phyloP scores from a whole-genome alignment of 2,329 filamentous ascomycete species.

The Helminthosporium solani region DNA sequence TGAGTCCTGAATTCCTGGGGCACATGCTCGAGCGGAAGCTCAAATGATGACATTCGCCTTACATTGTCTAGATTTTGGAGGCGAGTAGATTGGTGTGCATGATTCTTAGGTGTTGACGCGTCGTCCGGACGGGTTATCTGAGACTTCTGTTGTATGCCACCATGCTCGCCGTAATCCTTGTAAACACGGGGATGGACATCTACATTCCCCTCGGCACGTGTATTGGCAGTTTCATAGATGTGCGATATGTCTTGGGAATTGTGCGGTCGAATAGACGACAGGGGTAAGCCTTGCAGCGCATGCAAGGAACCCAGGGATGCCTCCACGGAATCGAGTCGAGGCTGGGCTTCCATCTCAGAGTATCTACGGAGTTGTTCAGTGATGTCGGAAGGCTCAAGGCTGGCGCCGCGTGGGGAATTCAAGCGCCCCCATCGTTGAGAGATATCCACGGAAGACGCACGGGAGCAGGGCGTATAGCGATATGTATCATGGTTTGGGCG shows the following conservation, averaged over 20 bases:
- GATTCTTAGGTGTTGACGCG: neutral
- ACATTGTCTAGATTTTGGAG: slow-evolving; percentile 10
- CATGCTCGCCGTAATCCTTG: neutral
- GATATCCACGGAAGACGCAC: slow-evolving; percentile 3
- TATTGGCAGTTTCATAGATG: neutral
- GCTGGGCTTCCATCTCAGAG: slow-evolving; percentile 2
- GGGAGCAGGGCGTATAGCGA: neutral
- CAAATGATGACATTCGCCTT: slow-evolving; percentile 38
- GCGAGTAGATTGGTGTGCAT: slow-evolving; percentile 1
- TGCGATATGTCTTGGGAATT: neutral
- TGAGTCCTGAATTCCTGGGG: slow-evolving; percentile 33
- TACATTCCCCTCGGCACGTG: neutral
- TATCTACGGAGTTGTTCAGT: slow-evolving; percentile 9
- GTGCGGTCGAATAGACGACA: neutral
- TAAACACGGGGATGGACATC: neutral
- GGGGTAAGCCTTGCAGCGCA: neutral
- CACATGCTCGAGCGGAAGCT: slow-evolving; percentile 42
- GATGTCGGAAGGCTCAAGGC: slow-evolving; percentile 1
- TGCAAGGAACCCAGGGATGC: neutral
- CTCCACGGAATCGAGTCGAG: neutral
- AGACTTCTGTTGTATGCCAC: neutral
- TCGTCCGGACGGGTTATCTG: neutral
- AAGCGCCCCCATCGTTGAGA: neutral
- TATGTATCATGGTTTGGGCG: neutral
- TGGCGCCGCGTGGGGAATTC: neutral